These are phyloP conservation scores for Ramularia collo-cygni DNA, from an alignment of 2,329 filamentous ascomycete species.

Conservation along the genomic window DNA sequence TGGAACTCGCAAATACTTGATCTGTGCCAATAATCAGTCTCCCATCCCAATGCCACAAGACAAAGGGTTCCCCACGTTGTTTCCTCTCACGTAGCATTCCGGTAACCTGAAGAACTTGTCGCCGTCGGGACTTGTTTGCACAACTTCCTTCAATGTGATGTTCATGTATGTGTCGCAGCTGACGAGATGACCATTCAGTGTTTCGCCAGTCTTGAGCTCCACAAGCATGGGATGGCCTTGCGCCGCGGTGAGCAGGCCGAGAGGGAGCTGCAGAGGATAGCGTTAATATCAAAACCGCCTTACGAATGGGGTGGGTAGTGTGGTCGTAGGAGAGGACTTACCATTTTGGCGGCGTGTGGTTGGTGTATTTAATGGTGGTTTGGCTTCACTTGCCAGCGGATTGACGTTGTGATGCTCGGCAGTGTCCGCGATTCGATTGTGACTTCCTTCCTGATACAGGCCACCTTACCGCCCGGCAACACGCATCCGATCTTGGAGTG, in stretches of 20 bases:
- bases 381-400: too few relatives aligned
- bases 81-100: constrained; percentile 94
- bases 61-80: constrained; percentile 63
- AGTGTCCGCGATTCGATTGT: too few relatives aligned
- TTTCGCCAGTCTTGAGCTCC: constrained; percentile 96
- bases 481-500: too few relatives aligned
- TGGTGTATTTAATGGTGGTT: too few relatives aligned
- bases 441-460: too few relatives aligned
- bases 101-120: constrained; percentile 88
- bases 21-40: constrained; percentile 49
- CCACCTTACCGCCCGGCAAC: too few relatives aligned
- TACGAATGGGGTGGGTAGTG: too few relatives aligned
- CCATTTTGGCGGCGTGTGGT: too few relatives aligned
- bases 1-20: constrained; percentile 94
- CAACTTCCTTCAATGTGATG: constrained; percentile 90
- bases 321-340: too few relatives aligned
- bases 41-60: neutral
- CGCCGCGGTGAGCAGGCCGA: constrained; percentile 84
- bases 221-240: constrained; percentile 98
- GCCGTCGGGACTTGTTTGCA: constrained; percentile 90
- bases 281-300: too few relatives aligned
- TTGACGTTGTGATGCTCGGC: too few relatives aligned
- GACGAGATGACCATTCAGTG: constrained; percentile 90
- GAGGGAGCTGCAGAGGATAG: constrained; percentile 45
- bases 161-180: constrained; percentile 99